phyloP scores from a whole-genome alignment of 768 basidiomycete species.

The Suillus variegatus region DNA sequence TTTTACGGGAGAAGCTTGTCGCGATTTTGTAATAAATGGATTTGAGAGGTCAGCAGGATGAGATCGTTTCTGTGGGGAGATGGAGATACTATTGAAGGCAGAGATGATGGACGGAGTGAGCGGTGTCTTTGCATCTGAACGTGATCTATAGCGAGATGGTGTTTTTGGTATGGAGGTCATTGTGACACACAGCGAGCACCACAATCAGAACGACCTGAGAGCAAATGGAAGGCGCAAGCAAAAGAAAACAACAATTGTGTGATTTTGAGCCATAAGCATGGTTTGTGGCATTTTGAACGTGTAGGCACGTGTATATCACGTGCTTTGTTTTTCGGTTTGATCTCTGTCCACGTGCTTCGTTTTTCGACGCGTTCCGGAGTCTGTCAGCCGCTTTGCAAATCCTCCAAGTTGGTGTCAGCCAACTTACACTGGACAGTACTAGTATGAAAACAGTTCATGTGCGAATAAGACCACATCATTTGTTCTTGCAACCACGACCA shows the following conservation, averaged over 20 bases:
- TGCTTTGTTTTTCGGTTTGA: conserved; percentile 13
- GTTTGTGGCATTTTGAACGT: conserved; percentile 1
- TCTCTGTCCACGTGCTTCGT: not conserved
- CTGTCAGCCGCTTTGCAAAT: not conserved
- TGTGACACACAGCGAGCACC: not conserved
- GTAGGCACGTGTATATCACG: conserved; percentile 21
- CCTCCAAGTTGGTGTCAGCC: not conserved
- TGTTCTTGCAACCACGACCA: not conserved
- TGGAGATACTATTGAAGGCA: conserved; percentile 39
- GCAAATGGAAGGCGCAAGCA: not conserved
- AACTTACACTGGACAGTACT: not conserved
- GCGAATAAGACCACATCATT: not conserved
- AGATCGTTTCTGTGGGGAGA: conserved; percentile 32
- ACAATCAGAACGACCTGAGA: not conserved
- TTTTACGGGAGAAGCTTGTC: conserved; percentile 68
- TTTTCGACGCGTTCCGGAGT: conserved; percentile 3
- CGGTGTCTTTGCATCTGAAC: conserved; percentile 51
- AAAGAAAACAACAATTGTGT: not conserved
- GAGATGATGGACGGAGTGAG: conserved; percentile 46
- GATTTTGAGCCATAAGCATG: not conserved
- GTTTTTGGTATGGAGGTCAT: conserved; percentile 42
- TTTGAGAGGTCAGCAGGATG: conserved; percentile 55
- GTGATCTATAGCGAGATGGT: conserved; percentile 47
- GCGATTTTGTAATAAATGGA: conserved; percentile 59
- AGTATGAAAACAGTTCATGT: not conserved